A percentile compares a stretch with the other conserved stretches of the same genome.
These are phyloP conservation scores for Floccularia luteovirens DNA, from an alignment of 768 basidiomycete species.

Conservation along the genomic window DNA sequence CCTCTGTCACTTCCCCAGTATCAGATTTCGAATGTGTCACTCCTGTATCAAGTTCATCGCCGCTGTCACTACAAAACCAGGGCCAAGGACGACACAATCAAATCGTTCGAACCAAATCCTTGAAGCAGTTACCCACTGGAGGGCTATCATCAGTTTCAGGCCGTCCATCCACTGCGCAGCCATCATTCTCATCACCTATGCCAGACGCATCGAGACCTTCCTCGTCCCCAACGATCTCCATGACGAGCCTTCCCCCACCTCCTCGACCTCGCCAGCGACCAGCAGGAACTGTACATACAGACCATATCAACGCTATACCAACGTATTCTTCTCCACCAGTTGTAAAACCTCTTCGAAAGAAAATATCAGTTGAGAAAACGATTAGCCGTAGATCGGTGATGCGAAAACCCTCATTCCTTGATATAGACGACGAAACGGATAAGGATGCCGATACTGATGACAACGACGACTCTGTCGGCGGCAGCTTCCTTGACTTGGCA, in stretches of 20 bases:
- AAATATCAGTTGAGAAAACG: conserved; percentile 27
- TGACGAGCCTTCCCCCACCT: conserved; percentile 46
- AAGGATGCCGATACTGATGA: conserved; percentile 19
- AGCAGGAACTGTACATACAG: conserved; percentile 11
- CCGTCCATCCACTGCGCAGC: conserved; percentile 29
- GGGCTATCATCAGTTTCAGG: not conserved
- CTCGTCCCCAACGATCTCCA: no score
- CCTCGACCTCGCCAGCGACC: conserved; percentile 34
- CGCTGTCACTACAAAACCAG: no score
- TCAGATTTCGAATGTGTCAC: no score
- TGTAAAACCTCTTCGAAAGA: conserved; percentile 13
- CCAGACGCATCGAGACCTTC: conserved; percentile 6
- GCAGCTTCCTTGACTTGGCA: conserved; percentile 45
- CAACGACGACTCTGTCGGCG: conserved; percentile 14
- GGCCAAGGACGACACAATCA: conserved; percentile 2
- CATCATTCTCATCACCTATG: conserved; percentile 10
- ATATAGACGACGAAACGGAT: conserved; percentile 50
- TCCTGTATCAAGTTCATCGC: no score
- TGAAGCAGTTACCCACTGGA: conserved; percentile 1
- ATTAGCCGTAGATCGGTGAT: conserved; percentile 46
- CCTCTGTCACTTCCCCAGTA: no score
- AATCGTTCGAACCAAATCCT: conserved; percentile 5
- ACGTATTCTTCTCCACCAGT: conserved; percentile 2
- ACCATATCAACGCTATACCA: conserved; percentile 11
- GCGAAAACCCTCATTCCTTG: conserved; percentile 66